These are phyloP conservation scores for Colletotrichum liaoningense DNA, from an alignment of 2,329 filamentous ascomycete species.

Conservation along the genomic window DNA sequence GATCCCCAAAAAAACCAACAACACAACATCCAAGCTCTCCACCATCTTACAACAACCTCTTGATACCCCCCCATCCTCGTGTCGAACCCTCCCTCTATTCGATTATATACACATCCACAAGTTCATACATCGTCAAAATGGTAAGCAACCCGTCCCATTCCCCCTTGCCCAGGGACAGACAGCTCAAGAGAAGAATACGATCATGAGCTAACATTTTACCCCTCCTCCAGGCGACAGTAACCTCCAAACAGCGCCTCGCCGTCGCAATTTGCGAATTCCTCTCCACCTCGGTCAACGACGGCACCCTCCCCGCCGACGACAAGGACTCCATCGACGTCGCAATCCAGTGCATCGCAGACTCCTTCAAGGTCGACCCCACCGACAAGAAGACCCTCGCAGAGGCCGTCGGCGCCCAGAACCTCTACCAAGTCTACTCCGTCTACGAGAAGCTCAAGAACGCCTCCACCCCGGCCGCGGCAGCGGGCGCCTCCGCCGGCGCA, in stretches of 20 bases:
- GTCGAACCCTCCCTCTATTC: neutral
- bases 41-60: neutral
- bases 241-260: slow-evolving; percentile 85
- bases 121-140: slow-evolving; percentile 20
- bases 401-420: slow-evolving; percentile 86
- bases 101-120: slow-evolving; percentile 1
- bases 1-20: slow-evolving; percentile 3
- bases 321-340: slow-evolving; percentile 95
- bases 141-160: neutral
- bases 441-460: slow-evolving; percentile 91
- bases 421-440: slow-evolving; percentile 91
- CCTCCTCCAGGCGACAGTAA: slow-evolving; percentile 50
- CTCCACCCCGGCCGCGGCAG: slow-evolving; percentile 43
- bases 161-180: neutral
- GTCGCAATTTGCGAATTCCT: slow-evolving; percentile 98
- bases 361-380: slow-evolving; percentile 92
- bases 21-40: neutral
- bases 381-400: slow-evolving; percentile 78
- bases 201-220: neutral
- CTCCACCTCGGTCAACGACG: slow-evolving; percentile 83
- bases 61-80: neutral
- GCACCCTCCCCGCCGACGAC: slow-evolving; percentile 88
- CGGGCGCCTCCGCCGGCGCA: slow-evolving; percentile 51
- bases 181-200: neutral
- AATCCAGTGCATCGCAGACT: slow-evolving; percentile 92